These are phyloP conservation scores for Sherardia arvensis DNA, from an alignment of 257 asterid species.

Conservation along the genomic window DNA sequence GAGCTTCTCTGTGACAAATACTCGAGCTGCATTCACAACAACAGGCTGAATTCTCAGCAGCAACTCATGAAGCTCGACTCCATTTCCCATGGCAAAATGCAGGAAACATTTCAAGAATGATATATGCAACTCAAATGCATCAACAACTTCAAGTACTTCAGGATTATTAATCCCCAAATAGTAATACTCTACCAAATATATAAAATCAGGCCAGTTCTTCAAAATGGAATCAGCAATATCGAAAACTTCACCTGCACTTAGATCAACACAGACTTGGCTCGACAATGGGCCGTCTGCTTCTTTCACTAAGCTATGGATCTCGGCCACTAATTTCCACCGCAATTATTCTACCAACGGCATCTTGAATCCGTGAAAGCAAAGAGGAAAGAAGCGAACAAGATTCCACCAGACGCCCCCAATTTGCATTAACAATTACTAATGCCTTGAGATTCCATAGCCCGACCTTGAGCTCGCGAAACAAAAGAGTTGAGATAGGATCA, in stretches of 20 bases:
- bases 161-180: neutral
- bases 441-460: neutral
- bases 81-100: neutral
- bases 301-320: neutral
- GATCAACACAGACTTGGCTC: neutral
- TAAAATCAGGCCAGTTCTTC: neutral
- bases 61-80: neutral
- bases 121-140: neutral
- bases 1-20: neutral
- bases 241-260: neutral
- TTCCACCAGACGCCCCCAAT: neutral
- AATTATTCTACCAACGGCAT: neutral
- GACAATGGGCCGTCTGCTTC: neutral
- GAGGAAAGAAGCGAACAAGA: neutral
- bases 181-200: neutral
- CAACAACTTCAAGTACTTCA: neutral
- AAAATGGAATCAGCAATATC: neutral
- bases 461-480: neutral
- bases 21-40: neutral
- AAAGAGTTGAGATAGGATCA: neutral
- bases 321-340: neutral
- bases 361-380: neutral
- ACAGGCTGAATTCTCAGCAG: neutral
- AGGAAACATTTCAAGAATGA: neutral
- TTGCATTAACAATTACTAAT: neutral